Evolutionary conservation across 768 basidiomycete genomes (phyloP).

Genomic region (Xerocomellus chrysenteron): DNA sequence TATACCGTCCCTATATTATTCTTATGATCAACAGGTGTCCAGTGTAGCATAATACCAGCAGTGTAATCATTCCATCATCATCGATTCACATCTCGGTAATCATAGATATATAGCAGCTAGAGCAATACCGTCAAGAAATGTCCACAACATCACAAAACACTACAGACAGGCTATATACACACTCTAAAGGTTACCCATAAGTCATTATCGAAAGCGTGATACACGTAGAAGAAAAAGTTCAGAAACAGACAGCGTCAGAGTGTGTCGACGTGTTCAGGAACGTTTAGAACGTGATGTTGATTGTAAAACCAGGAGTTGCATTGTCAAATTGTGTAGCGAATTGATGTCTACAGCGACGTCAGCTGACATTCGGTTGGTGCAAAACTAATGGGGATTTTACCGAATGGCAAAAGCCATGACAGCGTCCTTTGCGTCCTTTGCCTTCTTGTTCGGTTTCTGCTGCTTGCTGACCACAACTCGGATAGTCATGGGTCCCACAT

Average conservation of each 20-base stretch:
- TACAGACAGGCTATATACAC: slow-evolving; percentile 17
- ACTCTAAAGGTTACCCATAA: slow-evolving; percentile 14
- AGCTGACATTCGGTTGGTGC: not conserved
- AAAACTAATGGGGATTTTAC: slow-evolving; percentile 6
- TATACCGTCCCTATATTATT: not conserved
- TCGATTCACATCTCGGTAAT: slow-evolving; percentile 1
- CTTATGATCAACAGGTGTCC: not conserved
- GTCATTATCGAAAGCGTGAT: slow-evolving; percentile 12
- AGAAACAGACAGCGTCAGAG: not conserved
- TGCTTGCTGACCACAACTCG: slow-evolving; percentile 1
- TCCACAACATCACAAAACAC: slow-evolving; percentile 1
- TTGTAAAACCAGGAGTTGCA: slow-evolving; percentile 5
- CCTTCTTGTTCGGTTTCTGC: too few species aligned
- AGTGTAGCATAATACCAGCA: not conserved
- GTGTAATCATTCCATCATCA: not conserved
- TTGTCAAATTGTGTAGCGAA: slow-evolving; percentile 2
- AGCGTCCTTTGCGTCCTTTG: not conserved
- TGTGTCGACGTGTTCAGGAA: not conserved
- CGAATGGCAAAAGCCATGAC: slow-evolving; percentile 13
- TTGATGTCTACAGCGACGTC: slow-evolving; percentile 17
- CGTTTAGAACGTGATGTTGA: slow-evolving; percentile 22
- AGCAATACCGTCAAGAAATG: slow-evolving; percentile 12
- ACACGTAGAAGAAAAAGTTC: not conserved
- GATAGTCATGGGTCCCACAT: slow-evolving; percentile 20
- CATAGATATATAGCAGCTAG: slow-evolving; percentile 7